These are phyloP conservation scores for Cichorium intybus DNA, from an alignment of 140 eudicot species.

Conservation along the genomic window DNA sequence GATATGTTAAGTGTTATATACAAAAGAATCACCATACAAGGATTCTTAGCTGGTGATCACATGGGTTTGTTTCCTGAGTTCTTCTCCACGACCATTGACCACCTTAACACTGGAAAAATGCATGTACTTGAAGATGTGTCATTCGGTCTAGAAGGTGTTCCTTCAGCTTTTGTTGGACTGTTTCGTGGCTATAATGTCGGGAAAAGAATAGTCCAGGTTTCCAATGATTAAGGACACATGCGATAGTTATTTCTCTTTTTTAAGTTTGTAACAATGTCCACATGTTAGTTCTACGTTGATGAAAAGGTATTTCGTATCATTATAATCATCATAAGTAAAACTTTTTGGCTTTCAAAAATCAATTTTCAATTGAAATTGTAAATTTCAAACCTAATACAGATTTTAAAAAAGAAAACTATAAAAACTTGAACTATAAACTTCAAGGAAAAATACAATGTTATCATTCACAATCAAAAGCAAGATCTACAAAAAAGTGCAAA, in stretches of 20 bases:
- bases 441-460: no score
- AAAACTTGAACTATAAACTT: no score
- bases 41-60: slow-evolving; percentile 59
- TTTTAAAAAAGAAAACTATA: no score
- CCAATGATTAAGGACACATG: slow-evolving; percentile 25
- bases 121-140: slow-evolving; percentile 64
- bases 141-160: slow-evolving; percentile 59
- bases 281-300: no score
- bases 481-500: no score
- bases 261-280: no score
- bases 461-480: no score
- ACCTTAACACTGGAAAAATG: slow-evolving; percentile 48
- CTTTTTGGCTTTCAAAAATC: no score
- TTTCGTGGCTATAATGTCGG: slow-evolving; percentile 68
- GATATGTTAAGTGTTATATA: slow-evolving; percentile 65
- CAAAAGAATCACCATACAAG: slow-evolving; percentile 61
- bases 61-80: slow-evolving; percentile 41
- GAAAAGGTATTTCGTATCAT: no score
- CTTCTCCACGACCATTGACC: slow-evolving; percentile 46
- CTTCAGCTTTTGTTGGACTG: slow-evolving; percentile 74
- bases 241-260: neutral
- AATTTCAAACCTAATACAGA: no score
- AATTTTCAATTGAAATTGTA: no score
- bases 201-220: slow-evolving; percentile 56
- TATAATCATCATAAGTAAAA: no score